phyloP scores from a whole-genome alignment of 306 rosid species.

The Parietaria judaica region DNA sequence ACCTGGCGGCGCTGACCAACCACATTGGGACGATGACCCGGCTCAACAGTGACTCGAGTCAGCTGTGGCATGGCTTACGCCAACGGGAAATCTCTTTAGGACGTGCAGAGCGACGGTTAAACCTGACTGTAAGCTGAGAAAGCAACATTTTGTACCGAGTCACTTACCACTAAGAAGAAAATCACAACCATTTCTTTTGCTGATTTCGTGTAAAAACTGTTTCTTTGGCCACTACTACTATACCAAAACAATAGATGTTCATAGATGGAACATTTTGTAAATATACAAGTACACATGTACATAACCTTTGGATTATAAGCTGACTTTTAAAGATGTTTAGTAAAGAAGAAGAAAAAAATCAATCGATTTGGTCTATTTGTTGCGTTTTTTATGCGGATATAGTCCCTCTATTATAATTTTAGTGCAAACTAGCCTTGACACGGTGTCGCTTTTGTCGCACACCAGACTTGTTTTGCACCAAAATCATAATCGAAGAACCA shows the following conservation, averaged over 20 bases:
- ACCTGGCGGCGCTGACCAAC: constrained; percentile 76
- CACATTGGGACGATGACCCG: constrained; percentile 52
- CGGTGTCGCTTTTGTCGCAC: too few species aligned
- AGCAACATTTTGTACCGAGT: neutral
- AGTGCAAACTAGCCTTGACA: too few species aligned
- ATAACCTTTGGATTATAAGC: too few species aligned
- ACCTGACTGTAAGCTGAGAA: constrained; percentile 25
- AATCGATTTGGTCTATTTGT: too few species aligned
- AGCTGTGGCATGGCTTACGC: constrained; percentile 55
- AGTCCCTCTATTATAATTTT: too few species aligned
- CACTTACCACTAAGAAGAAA: neutral
- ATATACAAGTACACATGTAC: too few species aligned
- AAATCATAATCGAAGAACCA: too few species aligned
- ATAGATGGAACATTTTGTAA: too few species aligned
- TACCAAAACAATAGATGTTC: neutral
- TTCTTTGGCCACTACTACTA: neutral
- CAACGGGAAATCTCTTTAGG: constrained; percentile 39
- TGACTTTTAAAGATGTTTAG: too few species aligned
- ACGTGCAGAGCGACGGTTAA: constrained; percentile 50
- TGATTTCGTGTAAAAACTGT: neutral
- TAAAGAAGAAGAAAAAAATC: too few species aligned
- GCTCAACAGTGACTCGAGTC: constrained; percentile 18
- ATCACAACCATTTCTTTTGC: neutral
- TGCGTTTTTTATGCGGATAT: too few species aligned
- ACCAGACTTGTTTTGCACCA: too few species aligned